Percentiles rank a stretch among this genome's conserved stretches.
Conservation (phyloP, 768 basidiomycete genomes). For the Lactarius pseudohatsudake region DNA sequence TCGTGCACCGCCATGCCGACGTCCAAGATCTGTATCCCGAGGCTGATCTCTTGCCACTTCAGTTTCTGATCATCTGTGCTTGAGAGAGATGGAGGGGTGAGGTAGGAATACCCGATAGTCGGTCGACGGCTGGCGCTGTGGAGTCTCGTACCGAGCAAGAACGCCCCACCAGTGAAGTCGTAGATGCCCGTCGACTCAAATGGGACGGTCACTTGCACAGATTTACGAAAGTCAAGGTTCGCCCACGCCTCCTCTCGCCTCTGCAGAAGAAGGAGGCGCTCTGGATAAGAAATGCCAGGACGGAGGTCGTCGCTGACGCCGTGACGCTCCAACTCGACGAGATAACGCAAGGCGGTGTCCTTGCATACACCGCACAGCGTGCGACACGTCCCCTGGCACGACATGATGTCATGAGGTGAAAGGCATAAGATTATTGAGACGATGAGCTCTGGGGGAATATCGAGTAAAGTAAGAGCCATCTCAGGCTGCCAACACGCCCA, state of each 20-base stretch:
- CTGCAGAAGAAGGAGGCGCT: constrained; percentile 20
- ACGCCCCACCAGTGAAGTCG: constrained; percentile 28
- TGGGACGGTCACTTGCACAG: constrained; percentile 14
- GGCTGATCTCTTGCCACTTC: constrained; percentile 7
- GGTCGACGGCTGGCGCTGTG: background rate
- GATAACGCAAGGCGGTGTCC: constrained; percentile 16
- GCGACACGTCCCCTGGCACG: constrained; percentile 19
- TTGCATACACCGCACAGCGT: constrained; percentile 6
- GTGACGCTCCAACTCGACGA: constrained; percentile 24
- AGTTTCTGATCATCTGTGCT: background rate
- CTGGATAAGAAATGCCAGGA: constrained; percentile 8
- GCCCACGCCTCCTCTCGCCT: constrained; percentile 25
- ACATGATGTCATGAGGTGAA: constrained; percentile 11
- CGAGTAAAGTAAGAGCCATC: constrained; percentile 16
- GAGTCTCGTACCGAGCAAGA: constrained; percentile 26
- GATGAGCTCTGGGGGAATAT: constrained; percentile 22
- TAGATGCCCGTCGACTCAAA: constrained; percentile 28
- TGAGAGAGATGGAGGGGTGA: constrained; percentile 17
- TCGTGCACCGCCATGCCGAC: constrained; percentile 26
- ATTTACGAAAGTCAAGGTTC: constrained; percentile 12
- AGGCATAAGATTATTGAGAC: constrained; percentile 15
- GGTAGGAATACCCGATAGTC: constrained; percentile 23
- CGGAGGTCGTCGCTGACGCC: constrained; percentile 20
- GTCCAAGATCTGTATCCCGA: constrained; percentile 24
- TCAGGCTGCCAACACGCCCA: too few species aligned